Evolutionary conservation across 2,329 filamentous ascomycete species (phyloP).

Genomic region (Trichophaea hybrida): DNA sequence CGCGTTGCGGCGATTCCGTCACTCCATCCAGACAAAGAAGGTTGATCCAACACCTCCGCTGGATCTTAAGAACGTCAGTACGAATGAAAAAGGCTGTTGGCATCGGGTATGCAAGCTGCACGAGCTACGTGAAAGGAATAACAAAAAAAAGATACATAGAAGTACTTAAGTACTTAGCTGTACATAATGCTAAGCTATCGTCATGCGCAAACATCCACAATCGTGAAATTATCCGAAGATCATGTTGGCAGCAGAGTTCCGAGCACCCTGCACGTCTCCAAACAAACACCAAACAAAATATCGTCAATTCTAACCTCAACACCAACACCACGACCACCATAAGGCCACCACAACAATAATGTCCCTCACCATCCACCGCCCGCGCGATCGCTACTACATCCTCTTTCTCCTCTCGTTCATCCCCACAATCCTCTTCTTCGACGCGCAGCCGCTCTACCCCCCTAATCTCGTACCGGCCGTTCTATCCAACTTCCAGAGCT

Average conservation of each 20-base stretch:
- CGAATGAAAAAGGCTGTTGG: too few relatives aligned
- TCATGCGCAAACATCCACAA: too few relatives aligned
- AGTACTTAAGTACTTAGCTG: too few relatives aligned
- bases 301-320: neutral
- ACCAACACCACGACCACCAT: neutral
- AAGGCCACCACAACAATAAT: neutral
- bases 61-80: too few relatives aligned
- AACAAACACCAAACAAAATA: neutral
- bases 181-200: too few relatives aligned
- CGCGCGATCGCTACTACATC: neutral
- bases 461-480: constrained; percentile 7
- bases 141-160: too few relatives aligned
- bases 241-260: neutral
- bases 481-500: constrained; percentile 12
- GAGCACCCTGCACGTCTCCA: neutral
- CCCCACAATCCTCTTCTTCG: constrained; percentile 18
- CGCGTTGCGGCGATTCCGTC: too few relatives aligned
- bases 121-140: too few relatives aligned
- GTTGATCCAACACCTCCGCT: too few relatives aligned
- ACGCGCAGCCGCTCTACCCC: constrained; percentile 16
- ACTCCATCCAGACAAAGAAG: too few relatives aligned
- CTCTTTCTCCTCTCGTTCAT: constrained; percentile 13
- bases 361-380: neutral
- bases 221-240: neutral
- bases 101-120: too few relatives aligned